Evolutionary conservation across 352 stramenopile species (phyloP).

Genomic region (Pythium guiyangense): DNA sequence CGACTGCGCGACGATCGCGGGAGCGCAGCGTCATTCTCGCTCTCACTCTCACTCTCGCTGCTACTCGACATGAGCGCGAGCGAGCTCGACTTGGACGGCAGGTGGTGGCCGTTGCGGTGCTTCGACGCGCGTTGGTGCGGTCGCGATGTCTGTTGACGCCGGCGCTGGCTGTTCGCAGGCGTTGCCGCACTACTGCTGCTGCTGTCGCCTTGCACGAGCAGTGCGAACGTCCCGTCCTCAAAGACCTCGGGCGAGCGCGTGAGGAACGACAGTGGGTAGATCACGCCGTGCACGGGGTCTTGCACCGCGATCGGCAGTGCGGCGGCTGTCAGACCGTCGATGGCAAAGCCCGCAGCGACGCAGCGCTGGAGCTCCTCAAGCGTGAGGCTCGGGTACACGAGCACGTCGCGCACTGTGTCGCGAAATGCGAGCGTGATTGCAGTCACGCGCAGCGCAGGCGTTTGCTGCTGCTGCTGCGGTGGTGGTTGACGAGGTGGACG

Average conservation of each 20-base stretch:
- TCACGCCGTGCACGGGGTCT: slow-evolving; percentile 25
- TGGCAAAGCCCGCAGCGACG: slow-evolving; percentile 37
- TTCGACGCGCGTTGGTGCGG: not conserved
- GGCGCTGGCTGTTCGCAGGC: slow-evolving; percentile 1
- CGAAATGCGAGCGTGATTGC: slow-evolving; percentile 32
- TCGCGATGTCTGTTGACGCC: not conserved
- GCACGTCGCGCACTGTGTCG: slow-evolving; percentile 25
- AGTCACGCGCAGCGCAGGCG: slow-evolving; percentile 20
- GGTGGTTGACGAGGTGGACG: not conserved
- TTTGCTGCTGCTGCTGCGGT: not conserved
- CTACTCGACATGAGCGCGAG: slow-evolving; percentile 2
- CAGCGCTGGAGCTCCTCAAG: slow-evolving; percentile 51
- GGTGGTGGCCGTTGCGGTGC: not conserved
- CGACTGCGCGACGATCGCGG: slow-evolving; percentile 3
- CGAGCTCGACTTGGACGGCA: slow-evolving; percentile 1
- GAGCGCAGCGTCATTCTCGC: slow-evolving; percentile 8
- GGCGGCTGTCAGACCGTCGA: slow-evolving; percentile 1
- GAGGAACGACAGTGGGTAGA: slow-evolving; percentile 73
- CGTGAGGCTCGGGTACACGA: slow-evolving; percentile 31
- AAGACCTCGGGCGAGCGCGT: slow-evolving; percentile 49
- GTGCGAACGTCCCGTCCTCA: slow-evolving; percentile 32
- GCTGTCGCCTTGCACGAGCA: slow-evolving; percentile 24
- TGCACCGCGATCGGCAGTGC: slow-evolving; percentile 19
- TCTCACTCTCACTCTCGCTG: slow-evolving; percentile 14
- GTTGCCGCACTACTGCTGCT: not conserved